Conservation (phyloP, 2,329 filamentous ascomycete species). For the Lasiodiplodia citricola region DNA sequence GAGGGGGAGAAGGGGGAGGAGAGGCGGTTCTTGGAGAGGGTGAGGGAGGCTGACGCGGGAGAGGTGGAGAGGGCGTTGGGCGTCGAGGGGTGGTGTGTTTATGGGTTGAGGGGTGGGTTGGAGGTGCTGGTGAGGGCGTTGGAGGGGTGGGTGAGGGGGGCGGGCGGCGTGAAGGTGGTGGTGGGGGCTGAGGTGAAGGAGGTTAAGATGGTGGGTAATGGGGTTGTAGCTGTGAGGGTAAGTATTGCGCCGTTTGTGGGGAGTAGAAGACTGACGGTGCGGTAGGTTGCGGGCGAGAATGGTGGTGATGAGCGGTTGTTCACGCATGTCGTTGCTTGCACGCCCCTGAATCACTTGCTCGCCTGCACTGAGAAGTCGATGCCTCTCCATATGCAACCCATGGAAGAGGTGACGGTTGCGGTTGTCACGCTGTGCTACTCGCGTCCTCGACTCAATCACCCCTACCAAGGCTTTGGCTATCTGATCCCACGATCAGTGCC, state of each 20-base stretch:
- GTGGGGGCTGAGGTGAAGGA: background rate
- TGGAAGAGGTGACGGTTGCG: constrained; percentile 71
- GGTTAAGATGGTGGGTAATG: background rate
- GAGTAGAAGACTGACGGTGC: background rate
- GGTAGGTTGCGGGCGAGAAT: no score
- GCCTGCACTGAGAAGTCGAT: background rate
- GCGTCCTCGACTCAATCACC: constrained; percentile 64
- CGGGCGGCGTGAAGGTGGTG: background rate
- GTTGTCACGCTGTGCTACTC: constrained; percentile 89
- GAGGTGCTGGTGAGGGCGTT: background rate
- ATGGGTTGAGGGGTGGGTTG: background rate
- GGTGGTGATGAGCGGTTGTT: background rate
- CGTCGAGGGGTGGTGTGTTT: background rate
- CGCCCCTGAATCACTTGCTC: background rate
- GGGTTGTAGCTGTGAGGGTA: background rate
- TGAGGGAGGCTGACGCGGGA: background rate
- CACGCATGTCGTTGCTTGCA: constrained; percentile 2
- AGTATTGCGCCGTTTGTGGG: background rate
- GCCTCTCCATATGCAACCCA: background rate
- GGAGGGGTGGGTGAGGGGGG: background rate
- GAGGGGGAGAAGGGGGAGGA: background rate
- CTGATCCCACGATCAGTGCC: constrained; percentile 79
- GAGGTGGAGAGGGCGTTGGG: background rate
- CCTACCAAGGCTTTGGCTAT: constrained; percentile 82
- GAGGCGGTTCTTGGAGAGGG: background rate